Evolutionary conservation across 257 asterid genomes (phyloP).

Genomic region (Jacaranda copaia): DNA sequence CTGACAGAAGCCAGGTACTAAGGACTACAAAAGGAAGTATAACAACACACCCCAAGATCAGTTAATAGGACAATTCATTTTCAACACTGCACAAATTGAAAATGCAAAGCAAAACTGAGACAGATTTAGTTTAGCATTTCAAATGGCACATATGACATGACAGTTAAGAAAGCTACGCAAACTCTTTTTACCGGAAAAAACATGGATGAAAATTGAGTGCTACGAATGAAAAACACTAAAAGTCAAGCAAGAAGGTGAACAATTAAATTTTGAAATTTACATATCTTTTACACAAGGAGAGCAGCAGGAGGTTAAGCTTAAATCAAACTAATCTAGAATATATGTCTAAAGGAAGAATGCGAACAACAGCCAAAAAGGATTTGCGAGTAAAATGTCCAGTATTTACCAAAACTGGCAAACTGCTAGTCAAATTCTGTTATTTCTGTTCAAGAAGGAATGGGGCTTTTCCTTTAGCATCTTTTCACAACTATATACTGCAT

Average conservation of each 20-base stretch:
- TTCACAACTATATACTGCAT: not conserved
- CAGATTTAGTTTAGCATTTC: not conserved
- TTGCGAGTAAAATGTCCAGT: not conserved
- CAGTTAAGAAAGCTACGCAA: not conserved
- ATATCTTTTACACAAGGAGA: not conserved
- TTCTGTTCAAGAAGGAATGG: not conserved
- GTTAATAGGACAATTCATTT: not conserved
- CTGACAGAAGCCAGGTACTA: not conserved
- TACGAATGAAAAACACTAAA: not conserved
- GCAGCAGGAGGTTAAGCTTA: not conserved
- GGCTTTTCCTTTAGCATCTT: not conserved
- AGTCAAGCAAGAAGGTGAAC: not conserved
- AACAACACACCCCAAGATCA: not conserved
- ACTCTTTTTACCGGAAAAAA: not conserved
- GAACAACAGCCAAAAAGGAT: not conserved
- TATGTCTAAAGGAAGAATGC: not conserved
- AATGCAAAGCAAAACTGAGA: not conserved
- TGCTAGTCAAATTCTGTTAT: not conserved
- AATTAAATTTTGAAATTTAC: not conserved
- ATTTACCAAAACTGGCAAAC: not conserved
- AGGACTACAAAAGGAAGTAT: not conserved
- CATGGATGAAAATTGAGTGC: not conserved
- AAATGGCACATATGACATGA: not conserved
- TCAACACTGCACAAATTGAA: not conserved
- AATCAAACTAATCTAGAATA: not conserved